Base-by-base conservation (phyloP, 495 filamentous ascomycete genomes). In the Annulohypoxylon nitens region DNA sequence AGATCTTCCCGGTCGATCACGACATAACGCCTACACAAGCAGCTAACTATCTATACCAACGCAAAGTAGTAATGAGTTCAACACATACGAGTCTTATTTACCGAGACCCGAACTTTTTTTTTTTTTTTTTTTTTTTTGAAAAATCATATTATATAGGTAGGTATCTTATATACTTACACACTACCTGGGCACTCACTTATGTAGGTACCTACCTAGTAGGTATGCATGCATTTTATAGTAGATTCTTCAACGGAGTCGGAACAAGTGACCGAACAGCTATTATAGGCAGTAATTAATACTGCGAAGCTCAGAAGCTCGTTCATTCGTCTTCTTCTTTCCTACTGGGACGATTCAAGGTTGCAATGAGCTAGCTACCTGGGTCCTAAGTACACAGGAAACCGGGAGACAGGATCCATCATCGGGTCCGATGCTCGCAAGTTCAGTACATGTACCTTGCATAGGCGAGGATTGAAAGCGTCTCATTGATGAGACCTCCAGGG, bases 1-100 rank as follows among this genome's bases (percentile, higher is more conserved):
- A 66, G 65, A 69, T 73, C 65, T 50, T 57, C 65, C 65, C 71
- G 71, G 66, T n/a, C 65, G 65, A 73, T 73, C 71, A 61, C 60
- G 45, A 62, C 61, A 65, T 65, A 53, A 53, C 2, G 23, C 14
- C 8, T 59, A 59, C 33, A 20, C 20, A 23, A 23, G 1, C 20
- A 23, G 20, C 20, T 23, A 23, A 23, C 20, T 23, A 23, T 23
- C 20, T 23, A 3, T 6, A 30, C 2, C 30, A 4, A 30, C 30
- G 5, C 30, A 30, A 30, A 30, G 30, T 30, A 30, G 5, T 30
- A 30, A 6, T 30, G 30, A 30, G 30, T 30, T 23, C 6, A 10
- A 36, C 20, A 23, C 20, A 23, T 23, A 23, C 20, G 20, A 23
- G 20, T 23, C 20, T 23, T 23, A 23, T 23, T 23, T 23, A 23